Percentiles rank a stretch among this genome's conserved stretches.
Evolutionary conservation across 1,139 yeast genomes (phyloP).

Genomic region (Yamadazyma mexicana): DNA sequence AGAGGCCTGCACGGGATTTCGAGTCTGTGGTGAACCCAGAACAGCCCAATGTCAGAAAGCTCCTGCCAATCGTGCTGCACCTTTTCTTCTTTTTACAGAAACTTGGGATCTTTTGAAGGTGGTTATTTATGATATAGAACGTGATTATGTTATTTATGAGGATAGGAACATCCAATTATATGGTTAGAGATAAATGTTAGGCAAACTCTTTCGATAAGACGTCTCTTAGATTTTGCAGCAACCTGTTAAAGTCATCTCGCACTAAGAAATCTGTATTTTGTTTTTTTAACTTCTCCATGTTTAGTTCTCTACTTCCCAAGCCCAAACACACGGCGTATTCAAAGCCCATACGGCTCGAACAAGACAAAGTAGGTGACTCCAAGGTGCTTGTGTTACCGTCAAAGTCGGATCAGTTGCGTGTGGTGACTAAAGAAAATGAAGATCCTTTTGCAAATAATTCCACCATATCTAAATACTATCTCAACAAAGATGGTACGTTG

Average conservation of each 20-base stretch:
- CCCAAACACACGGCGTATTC: conserved; percentile 27
- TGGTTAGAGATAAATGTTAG: no score
- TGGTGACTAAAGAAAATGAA: conserved; percentile 1
- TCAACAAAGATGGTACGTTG: conserved; percentile 29
- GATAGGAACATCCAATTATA: no score
- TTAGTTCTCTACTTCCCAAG: conserved; percentile 32
- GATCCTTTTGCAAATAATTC: not conserved
- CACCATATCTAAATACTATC: conserved; percentile 19
- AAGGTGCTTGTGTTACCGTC: conserved; percentile 8
- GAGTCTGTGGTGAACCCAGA: not conserved
- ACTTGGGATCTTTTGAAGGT: conserved; percentile 1
- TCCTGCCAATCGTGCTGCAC: not conserved
- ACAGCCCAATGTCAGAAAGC: not conserved
- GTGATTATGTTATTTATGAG: no score
- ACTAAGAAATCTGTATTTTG: not conserved
- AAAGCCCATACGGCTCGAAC: conserved; percentile 7
- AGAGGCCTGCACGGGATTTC: not conserved
- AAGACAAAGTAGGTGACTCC: not conserved
- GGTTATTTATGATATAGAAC: no score
- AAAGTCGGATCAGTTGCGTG: not conserved
- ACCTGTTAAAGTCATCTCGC: not conserved
- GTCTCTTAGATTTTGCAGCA: no score
- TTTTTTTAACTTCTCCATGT: conserved; percentile 19
- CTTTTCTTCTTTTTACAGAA: conserved; percentile 4
- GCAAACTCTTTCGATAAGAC: no score